Evolutionary conservation across 176 grass and related monocot genomes (phyloP).

Genomic region (Lolium multiflorum): DNA sequence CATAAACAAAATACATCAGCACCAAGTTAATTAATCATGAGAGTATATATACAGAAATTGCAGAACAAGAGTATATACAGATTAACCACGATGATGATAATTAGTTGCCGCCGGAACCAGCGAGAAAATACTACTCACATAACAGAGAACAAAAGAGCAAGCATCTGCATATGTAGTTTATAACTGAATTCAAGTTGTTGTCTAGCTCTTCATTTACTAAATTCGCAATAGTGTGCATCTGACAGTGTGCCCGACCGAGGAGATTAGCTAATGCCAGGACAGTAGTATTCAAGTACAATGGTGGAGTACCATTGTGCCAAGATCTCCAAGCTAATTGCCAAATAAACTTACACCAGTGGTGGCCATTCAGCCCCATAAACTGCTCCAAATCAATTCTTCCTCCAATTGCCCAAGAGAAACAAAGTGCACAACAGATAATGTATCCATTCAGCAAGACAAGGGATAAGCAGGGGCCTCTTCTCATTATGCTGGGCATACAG

Average conservation of each 20-base stretch:
- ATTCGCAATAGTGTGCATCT: slow-evolving; percentile 4
- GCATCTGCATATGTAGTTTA: too few relatives aligned
- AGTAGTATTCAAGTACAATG: slow-evolving; percentile 26
- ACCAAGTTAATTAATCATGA: too few relatives aligned
- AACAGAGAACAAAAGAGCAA: too few relatives aligned
- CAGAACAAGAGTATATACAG: too few relatives aligned
- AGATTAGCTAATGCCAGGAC: not conserved
- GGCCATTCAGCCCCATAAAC: not conserved
- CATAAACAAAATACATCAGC: too few relatives aligned
- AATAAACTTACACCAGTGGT: slow-evolving; percentile 21
- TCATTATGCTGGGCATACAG: not conserved
- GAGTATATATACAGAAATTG: too few relatives aligned
- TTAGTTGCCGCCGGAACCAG: too few relatives aligned
- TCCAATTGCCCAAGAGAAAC: slow-evolving; percentile 3
- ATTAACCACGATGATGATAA: too few relatives aligned
- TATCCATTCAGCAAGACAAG: slow-evolving; percentile 30
- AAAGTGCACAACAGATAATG: not conserved
- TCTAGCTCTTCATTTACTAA: not conserved
- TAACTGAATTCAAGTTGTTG: too few relatives aligned
- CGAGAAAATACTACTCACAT: too few relatives aligned
- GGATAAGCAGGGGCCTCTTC: slow-evolving; percentile 1
- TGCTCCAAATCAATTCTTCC: not conserved
- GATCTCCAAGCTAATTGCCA: slow-evolving; percentile 22
- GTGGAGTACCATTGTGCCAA: slow-evolving; percentile 5
- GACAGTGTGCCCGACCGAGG: not conserved